Conservation (phyloP, 176 grass and related monocot species). For the Oryza rufipogon region DNA sequence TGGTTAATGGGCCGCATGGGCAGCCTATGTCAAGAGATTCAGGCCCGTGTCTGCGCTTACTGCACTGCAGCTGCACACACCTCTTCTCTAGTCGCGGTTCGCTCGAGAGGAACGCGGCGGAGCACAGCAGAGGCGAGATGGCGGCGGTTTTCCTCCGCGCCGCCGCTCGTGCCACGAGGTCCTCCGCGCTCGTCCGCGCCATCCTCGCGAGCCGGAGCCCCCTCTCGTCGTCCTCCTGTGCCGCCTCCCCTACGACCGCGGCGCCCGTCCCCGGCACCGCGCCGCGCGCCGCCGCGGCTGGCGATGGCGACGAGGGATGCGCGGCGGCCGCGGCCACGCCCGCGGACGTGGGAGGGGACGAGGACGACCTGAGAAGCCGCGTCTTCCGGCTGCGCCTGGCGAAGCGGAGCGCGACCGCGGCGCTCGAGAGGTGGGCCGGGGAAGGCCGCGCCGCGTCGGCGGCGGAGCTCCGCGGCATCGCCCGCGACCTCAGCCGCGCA, state of each 20-base stretch:
- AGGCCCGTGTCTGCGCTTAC: background rate
- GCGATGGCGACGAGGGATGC: slow-evolving; percentile 4
- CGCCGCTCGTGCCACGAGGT: slow-evolving; percentile 6
- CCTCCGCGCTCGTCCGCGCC: slow-evolving; percentile 32
- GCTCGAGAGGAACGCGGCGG: background rate
- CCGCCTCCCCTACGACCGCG: background rate
- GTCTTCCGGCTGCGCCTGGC: slow-evolving; percentile 70
- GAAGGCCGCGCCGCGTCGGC: slow-evolving; percentile 57
- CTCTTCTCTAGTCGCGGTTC: background rate
- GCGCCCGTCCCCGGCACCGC: background rate
- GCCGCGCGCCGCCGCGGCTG: background rate
- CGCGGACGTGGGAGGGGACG: background rate
- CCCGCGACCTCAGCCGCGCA: slow-evolving; percentile 62
- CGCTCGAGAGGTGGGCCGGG: slow-evolving; percentile 66
- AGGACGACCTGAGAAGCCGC: slow-evolving; percentile 62
- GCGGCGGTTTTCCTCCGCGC: slow-evolving; percentile 51
- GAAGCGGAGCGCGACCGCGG: slow-evolving; percentile 75
- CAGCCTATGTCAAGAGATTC: background rate
- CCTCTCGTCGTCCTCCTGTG: slow-evolving; percentile 38
- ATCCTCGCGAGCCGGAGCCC: background rate
- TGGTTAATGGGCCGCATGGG: background rate
- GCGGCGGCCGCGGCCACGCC: background rate
- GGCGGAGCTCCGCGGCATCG: slow-evolving; percentile 59
- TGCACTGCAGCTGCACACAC: background rate
- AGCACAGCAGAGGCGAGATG: slow-evolving; percentile 27